phyloP scores from a whole-genome alignment of 371 early-diverging fungal species.

The Batkoa obscura region DNA sequence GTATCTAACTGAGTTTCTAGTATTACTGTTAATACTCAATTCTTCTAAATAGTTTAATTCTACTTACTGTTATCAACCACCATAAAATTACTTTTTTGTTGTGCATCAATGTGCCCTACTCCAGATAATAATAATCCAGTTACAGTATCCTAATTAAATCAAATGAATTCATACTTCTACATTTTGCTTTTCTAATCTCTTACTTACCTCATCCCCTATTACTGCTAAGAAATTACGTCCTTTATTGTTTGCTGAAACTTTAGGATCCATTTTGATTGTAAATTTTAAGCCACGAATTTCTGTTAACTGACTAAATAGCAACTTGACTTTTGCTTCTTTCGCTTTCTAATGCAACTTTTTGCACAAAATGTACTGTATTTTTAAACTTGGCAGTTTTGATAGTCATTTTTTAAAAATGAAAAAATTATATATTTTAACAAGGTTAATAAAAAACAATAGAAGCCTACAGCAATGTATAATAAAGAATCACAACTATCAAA shows the following conservation, averaged over 20 bases:
- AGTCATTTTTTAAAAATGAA: no score
- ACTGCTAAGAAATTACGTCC: slow-evolving; percentile 71
- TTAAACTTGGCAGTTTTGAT: no score
- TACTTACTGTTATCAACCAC: slow-evolving; percentile 82
- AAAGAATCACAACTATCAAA: no score
- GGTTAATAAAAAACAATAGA: no score
- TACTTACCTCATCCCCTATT: slow-evolving; percentile 84
- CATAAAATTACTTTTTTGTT: slow-evolving; percentile 79
- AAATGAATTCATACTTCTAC: background rate
- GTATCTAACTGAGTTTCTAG: slow-evolving; percentile 74
- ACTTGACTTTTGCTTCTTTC: no score
- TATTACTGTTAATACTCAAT: no score
- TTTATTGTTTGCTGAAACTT: background rate
- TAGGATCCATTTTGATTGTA: background rate
- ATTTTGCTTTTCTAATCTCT: background rate
- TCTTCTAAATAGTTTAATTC: no score
- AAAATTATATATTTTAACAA: no score
- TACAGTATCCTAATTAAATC: slow-evolving; percentile 60
- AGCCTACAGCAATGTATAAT: no score
- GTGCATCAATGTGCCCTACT: slow-evolving; percentile 75
- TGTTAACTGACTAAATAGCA: no score
- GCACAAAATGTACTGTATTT: no score
- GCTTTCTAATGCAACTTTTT: no score
- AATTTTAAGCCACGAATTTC: background rate
- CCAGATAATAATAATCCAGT: slow-evolving; percentile 95